Evolutionary conservation across 2,329 filamentous ascomycete species (phyloP), one percentile per base, ranked within the genome.

Genomic region (Samsoniella hepiali): DNA sequence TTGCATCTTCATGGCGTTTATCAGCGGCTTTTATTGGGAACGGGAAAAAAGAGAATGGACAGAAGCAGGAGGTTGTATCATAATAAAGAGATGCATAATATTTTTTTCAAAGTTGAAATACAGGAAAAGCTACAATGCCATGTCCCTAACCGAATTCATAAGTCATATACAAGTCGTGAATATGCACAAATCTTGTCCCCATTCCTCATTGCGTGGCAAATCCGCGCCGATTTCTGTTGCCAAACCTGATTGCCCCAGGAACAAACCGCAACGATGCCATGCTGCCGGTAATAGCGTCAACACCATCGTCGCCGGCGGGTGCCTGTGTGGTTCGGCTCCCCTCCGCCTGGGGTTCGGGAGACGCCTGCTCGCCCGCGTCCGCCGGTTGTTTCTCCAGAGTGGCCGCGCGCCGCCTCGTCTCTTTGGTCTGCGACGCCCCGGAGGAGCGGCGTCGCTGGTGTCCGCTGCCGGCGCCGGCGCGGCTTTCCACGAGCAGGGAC

Each of bases 221-320:
- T 0, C 84, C 84, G 47, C 79, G 74, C 63, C 80, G 81, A 55
- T 81, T 81, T 63, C 84, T 81, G 36, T 40, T 57, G 15, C 88
- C 88, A 72, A 91, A 91, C 10, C 83, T 82, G 58, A 91, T 77
- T 68, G 84, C 89, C 27, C 81, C 79, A 22, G 90, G 90, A 6
- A 93, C 81, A 69, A 93, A 91, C 59, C 85, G 85, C 65, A 93
- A 76, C 3, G 88, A 80, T 1, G 89, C 90, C 88, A 93, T 90
- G 63, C 88, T 85, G 8, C 82, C 82, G 1, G 85, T 77, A 5
- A 93, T 77, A 60, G 83, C 82, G 51, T 88, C 84, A 82, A 91
- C 77, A 64, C 84, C 82, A 3, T 71, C 73, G 13, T 54, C 67
- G 65, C 34, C 64, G 55, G 49, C 63, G 63, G 40, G 42, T 66